Evolutionary conservation across 1,139 yeast genomes (phyloP).

Genomic region (Candida pseudoviswanathii): DNA sequence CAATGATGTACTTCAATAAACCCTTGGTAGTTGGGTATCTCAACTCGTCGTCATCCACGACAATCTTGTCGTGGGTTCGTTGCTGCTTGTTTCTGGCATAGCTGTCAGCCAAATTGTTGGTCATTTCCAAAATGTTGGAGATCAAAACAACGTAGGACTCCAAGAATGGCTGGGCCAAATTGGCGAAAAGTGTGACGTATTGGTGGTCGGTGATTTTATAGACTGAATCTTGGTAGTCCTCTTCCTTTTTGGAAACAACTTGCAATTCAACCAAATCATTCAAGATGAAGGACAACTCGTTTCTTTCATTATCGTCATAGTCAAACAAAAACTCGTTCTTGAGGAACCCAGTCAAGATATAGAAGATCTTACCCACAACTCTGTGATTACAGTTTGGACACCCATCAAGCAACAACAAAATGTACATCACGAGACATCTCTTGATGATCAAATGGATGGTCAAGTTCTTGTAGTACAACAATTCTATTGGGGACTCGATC

Average conservation of each 20-base stretch:
- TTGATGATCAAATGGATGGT: conserved; percentile 44
- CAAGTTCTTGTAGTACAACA: conserved; percentile 47
- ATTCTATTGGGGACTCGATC: conserved; percentile 41
- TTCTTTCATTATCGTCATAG: conserved; percentile 37
- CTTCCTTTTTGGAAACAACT: conserved; percentile 17
- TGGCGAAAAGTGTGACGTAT: conserved; percentile 25
- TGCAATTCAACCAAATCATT: conserved; percentile 25
- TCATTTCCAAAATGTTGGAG: conserved; percentile 23
- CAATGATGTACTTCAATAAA: conserved; percentile 36
- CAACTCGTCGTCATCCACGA: conserved; percentile 18
- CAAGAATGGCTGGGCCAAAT: conserved; percentile 42
- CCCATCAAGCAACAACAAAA: conserved; percentile 23
- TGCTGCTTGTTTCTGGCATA: conserved; percentile 14
- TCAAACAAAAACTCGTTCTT: conserved; percentile 51
- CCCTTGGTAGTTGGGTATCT: conserved; percentile 41
- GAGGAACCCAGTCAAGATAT: conserved; percentile 42
- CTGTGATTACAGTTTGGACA: conserved; percentile 18
- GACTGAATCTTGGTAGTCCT: conserved; percentile 17
- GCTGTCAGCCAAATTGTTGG: conserved; percentile 16
- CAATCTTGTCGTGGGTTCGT: conserved; percentile 11
- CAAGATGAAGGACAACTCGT: conserved; percentile 33
- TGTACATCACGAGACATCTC: conserved; percentile 37
- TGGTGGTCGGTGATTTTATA: conserved; percentile 27
- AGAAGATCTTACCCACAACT: conserved; percentile 30
- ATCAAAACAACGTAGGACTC: conserved; percentile 41